Percentiles rank a stretch among this genome's conserved stretches.
Evolutionary conservation across 2,329 filamentous ascomycete genomes (phyloP).

Genomic region (Phialophora macrospora): DNA sequence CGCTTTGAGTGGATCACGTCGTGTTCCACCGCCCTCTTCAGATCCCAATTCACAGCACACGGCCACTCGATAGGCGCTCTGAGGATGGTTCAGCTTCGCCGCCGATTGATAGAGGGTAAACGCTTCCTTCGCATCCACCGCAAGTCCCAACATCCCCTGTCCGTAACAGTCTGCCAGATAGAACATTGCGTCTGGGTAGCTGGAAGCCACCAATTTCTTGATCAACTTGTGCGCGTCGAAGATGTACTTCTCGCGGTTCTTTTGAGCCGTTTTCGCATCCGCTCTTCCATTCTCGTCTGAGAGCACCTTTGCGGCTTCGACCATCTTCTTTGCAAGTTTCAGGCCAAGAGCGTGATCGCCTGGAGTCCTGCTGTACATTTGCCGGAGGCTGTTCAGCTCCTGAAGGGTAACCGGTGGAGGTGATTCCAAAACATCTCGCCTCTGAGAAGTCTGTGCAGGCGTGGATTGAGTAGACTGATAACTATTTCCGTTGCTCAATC

Average conservation of each 20-base stretch:
- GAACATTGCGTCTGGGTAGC: constrained; percentile 89
- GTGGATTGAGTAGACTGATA: constrained; percentile 19
- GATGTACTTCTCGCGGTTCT: constrained; percentile 79
- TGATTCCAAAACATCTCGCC: constrained; percentile 5
- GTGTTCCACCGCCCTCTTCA: constrained; percentile 91
- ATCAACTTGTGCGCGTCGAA: constrained; percentile 86
- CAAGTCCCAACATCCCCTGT: constrained; percentile 75
- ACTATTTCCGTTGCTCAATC: constrained; percentile 40
- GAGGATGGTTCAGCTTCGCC: constrained; percentile 83
- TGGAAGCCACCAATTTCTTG: constrained; percentile 78
- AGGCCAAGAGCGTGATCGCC: constrained; percentile 74
- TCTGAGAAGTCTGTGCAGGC: constrained; percentile 14
- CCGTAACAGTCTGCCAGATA: constrained; percentile 89
- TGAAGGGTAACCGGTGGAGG: constrained; percentile 68
- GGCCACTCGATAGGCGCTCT: constrained; percentile 89
- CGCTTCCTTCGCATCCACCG: constrained; percentile 86
- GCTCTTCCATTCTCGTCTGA: constrained; percentile 75
- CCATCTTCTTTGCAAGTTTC: constrained; percentile 76
- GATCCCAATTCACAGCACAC: constrained; percentile 97
- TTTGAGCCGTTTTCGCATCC: constrained; percentile 66
- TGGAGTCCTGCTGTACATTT: constrained; percentile 71
- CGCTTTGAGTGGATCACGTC: constrained; percentile 87
- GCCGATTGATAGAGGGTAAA: constrained; percentile 93
- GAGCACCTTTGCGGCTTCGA: constrained; percentile 81
- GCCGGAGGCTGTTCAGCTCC: constrained; percentile 76